A percentile compares a stretch with the other conserved stretches of the same genome.
These are phyloP conservation scores for Solanum okadae DNA, from an alignment of 257 asterid species.

Conservation along the genomic window DNA sequence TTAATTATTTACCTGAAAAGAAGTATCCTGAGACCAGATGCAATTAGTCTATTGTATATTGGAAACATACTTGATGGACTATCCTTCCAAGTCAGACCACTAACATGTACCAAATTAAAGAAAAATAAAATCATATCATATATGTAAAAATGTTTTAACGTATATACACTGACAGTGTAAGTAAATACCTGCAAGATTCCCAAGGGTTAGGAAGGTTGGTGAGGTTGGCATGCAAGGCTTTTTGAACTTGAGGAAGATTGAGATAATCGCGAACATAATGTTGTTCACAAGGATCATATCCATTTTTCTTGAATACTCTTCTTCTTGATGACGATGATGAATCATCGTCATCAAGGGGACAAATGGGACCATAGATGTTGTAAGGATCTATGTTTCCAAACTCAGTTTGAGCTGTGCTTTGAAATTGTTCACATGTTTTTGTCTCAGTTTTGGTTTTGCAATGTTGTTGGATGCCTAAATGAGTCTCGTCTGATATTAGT, in stretches of 20 bases:
- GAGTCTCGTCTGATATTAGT: conserved; percentile 29
- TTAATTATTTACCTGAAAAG: conserved; percentile 18
- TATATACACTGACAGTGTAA: neutral
- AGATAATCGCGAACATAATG: conserved; percentile 14
- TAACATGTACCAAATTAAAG: neutral
- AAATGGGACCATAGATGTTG: conserved; percentile 27
- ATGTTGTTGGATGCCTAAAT: conserved; percentile 12
- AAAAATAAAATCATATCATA: neutral
- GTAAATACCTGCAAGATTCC: conserved; percentile 8
- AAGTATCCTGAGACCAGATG: conserved; percentile 31
- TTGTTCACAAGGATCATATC: conserved; percentile 27
- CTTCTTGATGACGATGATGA: neutral
- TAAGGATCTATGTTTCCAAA: conserved; percentile 20
- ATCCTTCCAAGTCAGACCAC: conserved; percentile 18
- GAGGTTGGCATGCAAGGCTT: conserved; percentile 31
- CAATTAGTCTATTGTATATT: conserved; percentile 15
- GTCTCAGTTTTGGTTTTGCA: conserved; percentile 6
- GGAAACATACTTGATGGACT: conserved; percentile 30
- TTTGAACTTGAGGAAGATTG: conserved; percentile 33
- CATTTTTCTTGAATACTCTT: neutral
- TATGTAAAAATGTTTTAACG: neutral
- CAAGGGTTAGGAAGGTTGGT: conserved; percentile 21
- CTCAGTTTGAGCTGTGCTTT: conserved; percentile 4
- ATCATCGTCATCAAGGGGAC: neutral
- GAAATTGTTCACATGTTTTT: conserved; percentile 7